Conservation (phyloP, 352 stramenopile species). For the Paralagenidium karlingii region DNA sequence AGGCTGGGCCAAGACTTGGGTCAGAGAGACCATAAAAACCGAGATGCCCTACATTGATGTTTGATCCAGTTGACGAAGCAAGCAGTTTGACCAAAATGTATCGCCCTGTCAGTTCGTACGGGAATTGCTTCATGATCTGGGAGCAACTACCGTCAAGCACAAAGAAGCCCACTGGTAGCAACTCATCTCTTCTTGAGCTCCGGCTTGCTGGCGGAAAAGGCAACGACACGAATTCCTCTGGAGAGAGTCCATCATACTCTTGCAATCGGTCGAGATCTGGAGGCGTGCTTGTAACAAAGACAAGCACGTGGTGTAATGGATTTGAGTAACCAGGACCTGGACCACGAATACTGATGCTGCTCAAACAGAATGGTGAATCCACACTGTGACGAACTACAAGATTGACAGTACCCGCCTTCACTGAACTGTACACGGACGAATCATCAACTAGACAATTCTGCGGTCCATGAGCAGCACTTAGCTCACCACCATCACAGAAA, state of each 20-base stretch:
- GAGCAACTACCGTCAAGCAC: slow-evolving; percentile 63
- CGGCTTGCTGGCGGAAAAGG: slow-evolving; percentile 43
- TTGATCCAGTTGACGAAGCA: slow-evolving; percentile 40
- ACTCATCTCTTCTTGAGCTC: slow-evolving; percentile 39
- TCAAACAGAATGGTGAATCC: slow-evolving; percentile 71
- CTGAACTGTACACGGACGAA: slow-evolving; percentile 67
- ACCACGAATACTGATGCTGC: slow-evolving; percentile 53
- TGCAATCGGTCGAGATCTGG: slow-evolving; percentile 38
- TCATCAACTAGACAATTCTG: slow-evolving; percentile 69
- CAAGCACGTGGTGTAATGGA: slow-evolving; percentile 34
- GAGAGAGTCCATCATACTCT: slow-evolving; percentile 49
- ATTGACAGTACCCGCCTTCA: slow-evolving; percentile 59
- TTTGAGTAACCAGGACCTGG: slow-evolving; percentile 71
- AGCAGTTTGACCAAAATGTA: slow-evolving; percentile 77
- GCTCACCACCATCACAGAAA: slow-evolving; percentile 68
- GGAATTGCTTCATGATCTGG: slow-evolving; percentile 67
- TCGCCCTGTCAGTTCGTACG: slow-evolving; percentile 43
- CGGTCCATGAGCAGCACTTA: slow-evolving; percentile 52
- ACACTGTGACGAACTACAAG: slow-evolving; percentile 67
- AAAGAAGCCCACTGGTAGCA: slow-evolving; percentile 57
- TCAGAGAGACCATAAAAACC: slow-evolving; percentile 72
- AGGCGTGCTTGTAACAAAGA: slow-evolving; percentile 57
- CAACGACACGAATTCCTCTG: slow-evolving; percentile 64
- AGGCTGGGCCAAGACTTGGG: slow-evolving; percentile 70
- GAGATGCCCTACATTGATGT: slow-evolving; percentile 77